Conservation (phyloP, 2,329 filamentous ascomycete species). For the Fusarium ramigenum region DNA sequence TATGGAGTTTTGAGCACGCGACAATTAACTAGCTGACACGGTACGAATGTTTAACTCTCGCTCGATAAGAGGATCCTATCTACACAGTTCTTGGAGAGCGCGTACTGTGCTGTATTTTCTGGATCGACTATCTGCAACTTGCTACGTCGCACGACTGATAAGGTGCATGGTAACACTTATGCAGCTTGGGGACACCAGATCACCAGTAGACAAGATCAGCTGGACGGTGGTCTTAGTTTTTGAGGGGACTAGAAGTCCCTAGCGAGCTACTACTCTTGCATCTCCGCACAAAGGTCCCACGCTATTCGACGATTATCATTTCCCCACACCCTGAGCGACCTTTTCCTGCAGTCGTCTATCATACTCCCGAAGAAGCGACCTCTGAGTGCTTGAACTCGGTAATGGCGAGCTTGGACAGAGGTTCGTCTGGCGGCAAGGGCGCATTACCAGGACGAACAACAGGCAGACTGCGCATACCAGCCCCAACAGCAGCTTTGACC, state of each 20-base stretch:
- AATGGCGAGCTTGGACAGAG: constrained; percentile 48
- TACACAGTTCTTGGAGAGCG: constrained; percentile 20
- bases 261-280: constrained; percentile 38
- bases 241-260: constrained; percentile 36
- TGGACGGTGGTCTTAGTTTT: constrained; percentile 39
- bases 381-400: constrained; percentile 46
- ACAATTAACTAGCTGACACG: constrained; percentile 9
- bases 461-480: constrained; percentile 71
- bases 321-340: constrained; percentile 29
- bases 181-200: constrained; percentile 29
- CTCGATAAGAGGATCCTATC: constrained; percentile 16
- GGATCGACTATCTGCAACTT: constrained; percentile 26
- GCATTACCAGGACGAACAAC: constrained; percentile 77
- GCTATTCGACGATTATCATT: constrained; percentile 28
- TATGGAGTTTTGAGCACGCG: constrained; percentile 11
- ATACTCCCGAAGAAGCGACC: constrained; percentile 34
- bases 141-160: constrained; percentile 32
- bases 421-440: constrained; percentile 62
- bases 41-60: constrained; percentile 2
- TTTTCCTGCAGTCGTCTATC: constrained; percentile 36
- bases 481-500: constrained; percentile 68
- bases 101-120: constrained; percentile 14
- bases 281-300: constrained; percentile 38
- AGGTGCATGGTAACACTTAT: constrained; percentile 31
- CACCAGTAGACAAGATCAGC: constrained; percentile 36